Percentiles rank a stretch among this genome's conserved stretches.
Evolutionary conservation across 1,284 basidiomycete species (phyloP).

Genomic region (Cutaneotrichosporon sp.): DNA sequence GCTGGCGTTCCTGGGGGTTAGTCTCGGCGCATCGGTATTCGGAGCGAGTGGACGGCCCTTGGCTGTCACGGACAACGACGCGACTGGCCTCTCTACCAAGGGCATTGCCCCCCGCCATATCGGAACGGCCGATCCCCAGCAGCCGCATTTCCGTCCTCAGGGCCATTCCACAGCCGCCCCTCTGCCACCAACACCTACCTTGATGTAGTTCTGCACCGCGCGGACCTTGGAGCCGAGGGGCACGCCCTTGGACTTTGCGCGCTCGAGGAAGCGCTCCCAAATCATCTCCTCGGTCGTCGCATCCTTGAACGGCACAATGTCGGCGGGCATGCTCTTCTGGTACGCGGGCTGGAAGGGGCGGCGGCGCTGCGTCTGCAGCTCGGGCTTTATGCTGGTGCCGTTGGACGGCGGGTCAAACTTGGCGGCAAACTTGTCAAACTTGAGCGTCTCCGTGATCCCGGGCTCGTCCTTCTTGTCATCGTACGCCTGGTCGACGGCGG

Average conservation of each 20-base stretch:
- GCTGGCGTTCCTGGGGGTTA: slow-evolving; percentile 52
- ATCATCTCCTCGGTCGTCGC: slow-evolving; percentile 64
- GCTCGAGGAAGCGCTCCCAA: slow-evolving; percentile 42
- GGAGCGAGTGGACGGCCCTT: too few relatives aligned
- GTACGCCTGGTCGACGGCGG: not conserved
- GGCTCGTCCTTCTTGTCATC: slow-evolving; percentile 22
- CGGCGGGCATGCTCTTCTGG: slow-evolving; percentile 40
- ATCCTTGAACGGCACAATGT: slow-evolving; percentile 63
- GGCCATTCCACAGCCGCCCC: not conserved
- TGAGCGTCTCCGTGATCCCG: slow-evolving; percentile 21
- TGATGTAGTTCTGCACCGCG: slow-evolving; percentile 54
- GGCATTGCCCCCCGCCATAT: too few relatives aligned
- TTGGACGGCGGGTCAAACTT: slow-evolving; percentile 9
- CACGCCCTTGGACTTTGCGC: slow-evolving; percentile 20
- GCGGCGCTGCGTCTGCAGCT: slow-evolving; percentile 1
- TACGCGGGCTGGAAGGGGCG: slow-evolving; percentile 29
- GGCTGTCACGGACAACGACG: too few relatives aligned
- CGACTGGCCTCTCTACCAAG: too few relatives aligned
- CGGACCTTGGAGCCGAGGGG: slow-evolving; percentile 26
- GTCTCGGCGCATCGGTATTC: too few relatives aligned
- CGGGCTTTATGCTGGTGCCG: slow-evolving; percentile 10
- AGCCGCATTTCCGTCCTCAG: not conserved
- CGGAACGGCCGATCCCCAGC: not conserved
- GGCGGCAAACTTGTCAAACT: slow-evolving; percentile 17
- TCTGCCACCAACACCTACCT: too few relatives aligned